Conservation (phyloP, 345 rosid species). For the Citrus sp. region DNA sequence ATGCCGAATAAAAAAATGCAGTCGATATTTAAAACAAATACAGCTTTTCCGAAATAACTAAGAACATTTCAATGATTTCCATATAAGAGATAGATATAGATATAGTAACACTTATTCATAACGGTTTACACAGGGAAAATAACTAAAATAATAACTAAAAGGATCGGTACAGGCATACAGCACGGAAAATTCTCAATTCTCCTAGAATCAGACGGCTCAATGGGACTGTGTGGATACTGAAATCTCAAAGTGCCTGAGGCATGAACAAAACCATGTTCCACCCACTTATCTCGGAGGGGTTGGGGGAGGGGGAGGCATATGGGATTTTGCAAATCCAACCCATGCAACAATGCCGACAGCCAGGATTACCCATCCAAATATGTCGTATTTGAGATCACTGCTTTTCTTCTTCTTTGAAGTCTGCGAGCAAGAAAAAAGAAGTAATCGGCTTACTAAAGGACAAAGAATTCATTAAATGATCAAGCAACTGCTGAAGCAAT, state of each 20-base stretch:
- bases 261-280: not conserved
- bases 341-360: conserved; percentile 81
- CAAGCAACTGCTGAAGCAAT: not conserved
- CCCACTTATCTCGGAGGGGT: conserved; percentile 32
- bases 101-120: not conserved
- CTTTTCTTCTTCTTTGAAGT: conserved; percentile 57
- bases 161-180: not conserved
- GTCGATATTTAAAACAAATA: too few relatives aligned
- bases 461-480: not conserved
- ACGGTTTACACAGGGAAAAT: conserved; percentile 8
- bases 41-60: too few relatives aligned
- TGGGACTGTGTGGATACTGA: not conserved
- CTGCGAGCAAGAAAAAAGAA: conserved; percentile 18
- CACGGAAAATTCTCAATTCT: conserved; percentile 16
- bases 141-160: conserved; percentile 10
- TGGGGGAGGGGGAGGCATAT: conserved; percentile 46
- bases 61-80: not conserved
- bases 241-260: not conserved
- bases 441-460: not conserved
- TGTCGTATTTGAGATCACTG: conserved; percentile 70
- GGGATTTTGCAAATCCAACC: conserved; percentile 78
- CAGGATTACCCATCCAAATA: conserved; percentile 80
- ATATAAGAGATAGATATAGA: not conserved
- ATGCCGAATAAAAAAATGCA: too few relatives aligned
- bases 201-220: not conserved